Base-by-base conservation (phyloP, 768 basidiomycete genomes). In the Tricholoma sp. region DNA sequence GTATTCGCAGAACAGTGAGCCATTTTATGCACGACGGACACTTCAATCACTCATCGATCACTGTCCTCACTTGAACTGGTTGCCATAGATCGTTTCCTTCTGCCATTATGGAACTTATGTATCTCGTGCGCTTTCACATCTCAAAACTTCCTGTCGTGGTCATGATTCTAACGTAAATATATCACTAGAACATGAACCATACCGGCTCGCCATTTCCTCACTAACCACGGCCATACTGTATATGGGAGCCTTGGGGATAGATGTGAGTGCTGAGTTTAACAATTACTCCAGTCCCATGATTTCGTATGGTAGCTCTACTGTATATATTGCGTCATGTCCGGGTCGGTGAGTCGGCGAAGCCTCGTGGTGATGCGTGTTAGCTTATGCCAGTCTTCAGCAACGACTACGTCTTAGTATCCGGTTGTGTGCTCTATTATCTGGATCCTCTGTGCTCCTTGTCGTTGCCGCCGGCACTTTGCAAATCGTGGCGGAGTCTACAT, bases 151-250 rank as follows among this genome's bases (percentile, higher is more conserved):
- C 13, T 8, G 31, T 7, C n/a, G 0, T n/a, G 1, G 24, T 4
- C 24, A 2, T 9, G 34, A 18, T 45, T 11, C 20, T 42, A 39
- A 1, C 7, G 3, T 8, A 33, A 28, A 2, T 6, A 31, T 1
- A 5, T 37, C 28, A n/a, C 8, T 62, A 74, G 72, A 80, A 69
- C 71, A 71, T 28, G 71, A 69, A 13, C 65, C 70, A 20, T n/a
- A n/a, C n/a, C 76, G 72, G 65, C 72, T 90, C 2, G 80, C 76
- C 0, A 74, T 76, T 1, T 72, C 87, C 55, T 78, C 81, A 9
- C 76, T 89, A 34, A 77, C 80, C 1, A 73, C 89, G 52, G 89
- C 88, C 2, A 72, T 76, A 6, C 49, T 88, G 41, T 88, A 83
- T 66, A 75, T 80, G 53, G 69, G 66, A 0, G 72, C 80, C 7